A percentile compares a stretch with the other conserved stretches of the same genome.
Conservation (phyloP, 1,284 basidiomycete genomes). For the Sutorius eximius region DNA sequence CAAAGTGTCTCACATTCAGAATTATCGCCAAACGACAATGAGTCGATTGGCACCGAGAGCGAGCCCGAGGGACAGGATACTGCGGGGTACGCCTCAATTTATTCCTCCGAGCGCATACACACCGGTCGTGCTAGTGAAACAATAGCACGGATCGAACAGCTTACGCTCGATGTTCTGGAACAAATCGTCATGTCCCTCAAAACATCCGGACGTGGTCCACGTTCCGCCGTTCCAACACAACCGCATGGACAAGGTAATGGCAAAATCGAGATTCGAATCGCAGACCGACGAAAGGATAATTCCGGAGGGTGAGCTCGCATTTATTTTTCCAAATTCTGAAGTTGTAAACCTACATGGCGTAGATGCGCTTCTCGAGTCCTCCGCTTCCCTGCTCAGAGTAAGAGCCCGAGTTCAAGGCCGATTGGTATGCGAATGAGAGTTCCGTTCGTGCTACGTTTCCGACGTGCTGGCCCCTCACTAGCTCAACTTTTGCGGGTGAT, state of each 20-base stretch:
- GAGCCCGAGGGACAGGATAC: conserved; percentile 2
- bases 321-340: neutral
- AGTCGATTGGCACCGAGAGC: conserved; percentile 1
- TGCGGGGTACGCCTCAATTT: conserved; percentile 5
- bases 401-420: conserved; percentile 47
- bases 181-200: conserved; percentile 43
- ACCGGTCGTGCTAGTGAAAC: conserved; percentile 25
- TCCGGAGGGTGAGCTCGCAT: conserved; percentile 14
- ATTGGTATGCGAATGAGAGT: conserved; percentile 45
- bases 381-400: conserved; percentile 35
- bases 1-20: neutral
- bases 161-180: conserved; percentile 52
- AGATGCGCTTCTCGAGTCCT: conserved; percentile 25
- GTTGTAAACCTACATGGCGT: conserved; percentile 9
- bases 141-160: conserved; percentile 46
- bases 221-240: neutral
- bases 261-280: conserved; percentile 29
- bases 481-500: conserved; percentile 66
- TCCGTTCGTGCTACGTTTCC: neutral
- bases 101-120: conserved; percentile 19
- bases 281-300: conserved; percentile 27
- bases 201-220: neutral
- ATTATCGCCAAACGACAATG: neutral
- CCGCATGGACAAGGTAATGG: conserved; percentile 18
- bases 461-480: conserved; percentile 30